Conservation (phyloP, 768 basidiomycete species). For the Galerina sulciceps region DNA sequence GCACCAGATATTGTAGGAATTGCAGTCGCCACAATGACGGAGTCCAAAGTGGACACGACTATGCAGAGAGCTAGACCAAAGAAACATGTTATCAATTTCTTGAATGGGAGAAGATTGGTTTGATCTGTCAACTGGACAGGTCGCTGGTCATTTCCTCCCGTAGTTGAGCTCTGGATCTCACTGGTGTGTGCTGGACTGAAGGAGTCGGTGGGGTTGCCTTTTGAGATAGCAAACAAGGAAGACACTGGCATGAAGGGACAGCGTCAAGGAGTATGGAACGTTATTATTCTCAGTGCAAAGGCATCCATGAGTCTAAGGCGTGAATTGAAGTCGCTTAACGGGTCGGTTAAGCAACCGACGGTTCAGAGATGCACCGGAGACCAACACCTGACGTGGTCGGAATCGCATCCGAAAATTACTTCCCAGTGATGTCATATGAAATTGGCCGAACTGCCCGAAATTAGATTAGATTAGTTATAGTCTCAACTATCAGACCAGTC, state of each 20-base stretch:
- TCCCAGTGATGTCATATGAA: too few relatives aligned
- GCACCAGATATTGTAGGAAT: constrained; percentile 71
- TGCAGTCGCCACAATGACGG: constrained; percentile 75
- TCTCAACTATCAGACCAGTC: too few relatives aligned
- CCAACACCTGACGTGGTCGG: too few relatives aligned
- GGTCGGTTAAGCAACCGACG: constrained; percentile 4
- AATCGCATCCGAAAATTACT: too few relatives aligned
- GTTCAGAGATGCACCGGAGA: background rate
- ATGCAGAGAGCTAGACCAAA: constrained; percentile 63
- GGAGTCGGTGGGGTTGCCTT: background rate
- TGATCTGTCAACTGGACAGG: constrained; percentile 57
- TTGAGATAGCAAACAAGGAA: too few relatives aligned
- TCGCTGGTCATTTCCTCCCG: background rate
- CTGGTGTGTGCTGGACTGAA: background rate
- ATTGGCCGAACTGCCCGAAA: too few relatives aligned
- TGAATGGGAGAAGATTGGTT: constrained; percentile 73
- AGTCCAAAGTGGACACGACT: constrained; percentile 66
- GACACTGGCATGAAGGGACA: too few relatives aligned
- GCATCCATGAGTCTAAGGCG: background rate
- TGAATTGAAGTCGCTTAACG: background rate
- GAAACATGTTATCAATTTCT: constrained; percentile 66
- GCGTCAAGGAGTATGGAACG: too few relatives aligned
- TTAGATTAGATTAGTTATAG: too few relatives aligned
- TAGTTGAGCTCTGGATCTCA: background rate
- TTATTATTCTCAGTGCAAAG: background rate